Conservation (phyloP, 345 rosid species). For the Boechera retrofracta region DNA sequence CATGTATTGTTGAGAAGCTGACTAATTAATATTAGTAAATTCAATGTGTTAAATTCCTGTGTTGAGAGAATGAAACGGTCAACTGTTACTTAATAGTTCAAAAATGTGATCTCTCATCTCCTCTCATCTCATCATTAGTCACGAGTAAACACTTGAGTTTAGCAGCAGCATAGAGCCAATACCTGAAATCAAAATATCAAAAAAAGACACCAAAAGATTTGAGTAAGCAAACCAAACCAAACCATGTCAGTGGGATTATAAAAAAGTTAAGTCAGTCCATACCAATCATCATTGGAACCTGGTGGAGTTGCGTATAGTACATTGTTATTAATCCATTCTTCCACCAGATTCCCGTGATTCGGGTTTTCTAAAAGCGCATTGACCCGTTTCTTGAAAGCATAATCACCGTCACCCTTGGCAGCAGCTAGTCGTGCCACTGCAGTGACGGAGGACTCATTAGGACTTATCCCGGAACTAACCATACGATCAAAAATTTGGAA, state of each 20-base stretch:
- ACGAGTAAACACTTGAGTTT: conserved; percentile 74
- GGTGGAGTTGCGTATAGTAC: conserved; percentile 75
- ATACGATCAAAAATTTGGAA: conserved; percentile 65
- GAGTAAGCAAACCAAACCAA: conserved; percentile 24
- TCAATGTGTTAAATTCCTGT: too few relatives aligned
- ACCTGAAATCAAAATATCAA: conserved; percentile 48
- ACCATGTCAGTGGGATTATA: not conserved
- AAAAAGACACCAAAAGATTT: not conserved
- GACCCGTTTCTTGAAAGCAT: conserved; percentile 72
- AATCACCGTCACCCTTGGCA: conserved; percentile 74
- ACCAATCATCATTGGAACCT: conserved; percentile 98
- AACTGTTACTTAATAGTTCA: conserved; percentile 68
- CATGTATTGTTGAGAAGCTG: too few relatives aligned
- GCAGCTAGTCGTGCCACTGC: conserved; percentile 71
- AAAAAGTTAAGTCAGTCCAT: conserved; percentile 13
- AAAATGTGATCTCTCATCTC: conserved; percentile 83
- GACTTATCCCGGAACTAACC: conserved; percentile 54
- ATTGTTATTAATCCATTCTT: conserved; percentile 71
- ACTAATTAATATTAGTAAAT: too few relatives aligned
- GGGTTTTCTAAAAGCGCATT: conserved; percentile 63
- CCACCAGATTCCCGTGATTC: conserved; percentile 56
- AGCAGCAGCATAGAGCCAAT: conserved; percentile 88
- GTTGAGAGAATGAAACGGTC: too few relatives aligned
- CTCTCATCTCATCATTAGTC: conserved; percentile 75
- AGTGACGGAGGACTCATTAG: conserved; percentile 77